A percentile compares a stretch with the other conserved stretches of the same genome.
Conservation (phyloP, 345 rosid genomes). For the Eucalyptus regnans region DNA sequence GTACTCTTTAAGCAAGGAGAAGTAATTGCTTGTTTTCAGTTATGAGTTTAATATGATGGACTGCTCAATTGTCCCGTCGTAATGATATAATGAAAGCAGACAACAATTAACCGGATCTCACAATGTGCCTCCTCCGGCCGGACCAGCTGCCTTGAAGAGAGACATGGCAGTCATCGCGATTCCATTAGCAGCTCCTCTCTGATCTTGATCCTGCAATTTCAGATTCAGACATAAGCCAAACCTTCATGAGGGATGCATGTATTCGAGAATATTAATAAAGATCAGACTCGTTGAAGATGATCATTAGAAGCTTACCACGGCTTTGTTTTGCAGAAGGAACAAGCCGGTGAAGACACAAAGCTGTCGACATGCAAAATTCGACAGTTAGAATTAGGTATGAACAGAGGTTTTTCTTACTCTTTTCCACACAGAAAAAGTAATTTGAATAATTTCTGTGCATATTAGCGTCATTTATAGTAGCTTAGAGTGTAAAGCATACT, state of each 20-base stretch:
- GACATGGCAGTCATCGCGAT: slow-evolving; percentile 41
- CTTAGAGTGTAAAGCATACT: neutral
- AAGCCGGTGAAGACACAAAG: slow-evolving; percentile 18
- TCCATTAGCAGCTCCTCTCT: slow-evolving; percentile 54
- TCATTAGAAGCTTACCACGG: slow-evolving; percentile 20
- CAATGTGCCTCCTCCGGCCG: slow-evolving; percentile 41
- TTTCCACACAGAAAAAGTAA: neutral
- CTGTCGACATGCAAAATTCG: neutral
- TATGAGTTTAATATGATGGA: neutral
- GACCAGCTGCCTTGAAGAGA: slow-evolving; percentile 40
- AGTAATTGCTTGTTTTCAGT: neutral
- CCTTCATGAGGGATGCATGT: neutral
- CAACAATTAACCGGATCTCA: slow-evolving; percentile 6
- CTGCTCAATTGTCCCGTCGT: neutral
- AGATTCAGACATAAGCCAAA: neutral
- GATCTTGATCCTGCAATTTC: slow-evolving; percentile 30
- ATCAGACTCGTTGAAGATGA: neutral
- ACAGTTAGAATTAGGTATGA: neutral
- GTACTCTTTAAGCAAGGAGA: neutral
- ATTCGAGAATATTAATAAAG: neutral
- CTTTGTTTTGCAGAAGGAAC: slow-evolving; percentile 35
- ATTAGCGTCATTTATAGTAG: neutral
- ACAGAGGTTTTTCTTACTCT: neutral
- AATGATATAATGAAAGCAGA: neutral
- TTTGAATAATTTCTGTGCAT: neutral